Conservation (phyloP, 73 alveolate species). For the Paramecium pentaurelia region DNA sequence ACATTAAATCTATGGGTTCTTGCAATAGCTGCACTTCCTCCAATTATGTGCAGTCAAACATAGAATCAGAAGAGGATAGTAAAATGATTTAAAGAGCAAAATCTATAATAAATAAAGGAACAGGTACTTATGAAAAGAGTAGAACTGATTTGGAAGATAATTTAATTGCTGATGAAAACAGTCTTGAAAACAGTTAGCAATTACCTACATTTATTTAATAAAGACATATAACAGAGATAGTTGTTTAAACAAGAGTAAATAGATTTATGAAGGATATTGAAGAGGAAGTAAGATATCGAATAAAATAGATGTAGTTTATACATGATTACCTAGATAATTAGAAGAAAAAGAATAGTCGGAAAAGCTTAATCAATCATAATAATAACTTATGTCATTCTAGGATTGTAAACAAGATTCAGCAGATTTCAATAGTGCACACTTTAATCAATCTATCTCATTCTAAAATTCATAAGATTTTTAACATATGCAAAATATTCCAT, state of each 20-base stretch:
- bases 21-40: not conserved
- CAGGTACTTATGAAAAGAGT: not conserved
- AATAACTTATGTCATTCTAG: not conserved
- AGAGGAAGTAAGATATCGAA: slow-evolving; percentile 13
- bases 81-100: not conserved
- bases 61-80: not conserved
- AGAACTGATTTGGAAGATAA: not conserved
- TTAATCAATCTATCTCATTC: not conserved
- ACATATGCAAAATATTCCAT: not conserved
- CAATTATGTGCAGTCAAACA: not conserved
- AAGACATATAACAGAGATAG: not conserved
- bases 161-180: not conserved
- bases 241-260: not conserved
- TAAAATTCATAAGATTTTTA: not conserved
- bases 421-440: not conserved
- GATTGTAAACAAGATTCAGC: not conserved
- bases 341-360: not conserved
- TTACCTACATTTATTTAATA: not conserved
- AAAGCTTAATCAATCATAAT: not conserved
- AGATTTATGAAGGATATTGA: not conserved
- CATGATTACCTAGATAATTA: not conserved
- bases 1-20: not conserved
- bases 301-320: not conserved
- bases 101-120: not conserved
- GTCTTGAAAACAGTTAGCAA: not conserved